Base-by-base conservation (phyloP, 2,329 filamentous ascomycete species). In the Sarocladium strictum region DNA sequence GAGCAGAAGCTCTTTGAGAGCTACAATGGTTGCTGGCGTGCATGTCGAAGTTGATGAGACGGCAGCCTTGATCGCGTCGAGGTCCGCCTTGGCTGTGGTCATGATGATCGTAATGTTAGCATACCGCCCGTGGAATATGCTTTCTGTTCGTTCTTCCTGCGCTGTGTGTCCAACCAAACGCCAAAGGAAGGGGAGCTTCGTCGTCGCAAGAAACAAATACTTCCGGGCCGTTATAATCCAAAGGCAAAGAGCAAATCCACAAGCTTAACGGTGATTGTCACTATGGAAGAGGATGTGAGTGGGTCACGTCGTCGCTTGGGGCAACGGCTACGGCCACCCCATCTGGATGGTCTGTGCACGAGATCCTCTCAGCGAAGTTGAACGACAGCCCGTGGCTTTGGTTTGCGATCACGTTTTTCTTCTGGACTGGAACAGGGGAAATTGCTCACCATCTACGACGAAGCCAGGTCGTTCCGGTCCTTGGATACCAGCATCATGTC, bases 21-120 rank as follows among this genome's bases (percentile, higher is more conserved):
- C 65, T 23, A 76, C 74, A 32, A 76, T 74, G 27, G 72, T 76
- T 2, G 74, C 65, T 21, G 76, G 67, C 41, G 79, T 80, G 67
- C 80, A 84, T 60, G 75, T 81, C 47, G 76, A 68, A 12, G 73
- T 73, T 54, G 76, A 79, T 58, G 76, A 70, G 58, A 83, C 69
- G 40, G 79, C 79, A 57, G 71, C 69, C 63, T 81, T 83, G 63
- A 82, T 75, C 57, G 77, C 73, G 58, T 78, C 75, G 62, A 64
- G 50, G 35, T 53, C 50, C 12, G 32, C 35, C 21, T 3, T 53
- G 17, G 21, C 11, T 40, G 17, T 26, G 35, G 33, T 52, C 35
- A 53, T 56, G 38, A 38, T 38, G 43, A 43, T 40, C 24, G 41
- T 51, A 53, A 51, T 17, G 29, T 51, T 26, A 51, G 47, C 47